phyloP scores from a whole-genome alignment of 495 filamentous ascomycete genomes.

The Annulohypoxylon nitens region DNA sequence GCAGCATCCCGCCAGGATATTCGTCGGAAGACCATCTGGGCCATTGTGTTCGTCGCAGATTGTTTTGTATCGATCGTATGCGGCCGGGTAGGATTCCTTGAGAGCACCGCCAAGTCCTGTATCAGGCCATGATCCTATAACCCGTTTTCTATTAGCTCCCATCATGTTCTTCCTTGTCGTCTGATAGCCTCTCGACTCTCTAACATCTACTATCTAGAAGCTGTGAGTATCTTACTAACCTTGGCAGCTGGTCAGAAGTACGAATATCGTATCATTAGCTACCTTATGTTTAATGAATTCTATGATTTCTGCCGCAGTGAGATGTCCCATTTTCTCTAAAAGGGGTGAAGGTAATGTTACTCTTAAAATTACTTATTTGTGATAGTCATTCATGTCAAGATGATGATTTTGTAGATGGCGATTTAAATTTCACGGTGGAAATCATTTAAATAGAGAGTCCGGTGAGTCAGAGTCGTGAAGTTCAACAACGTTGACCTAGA shows the following conservation, averaged over 20 bases:
- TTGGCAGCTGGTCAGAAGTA: conserved; percentile 16
- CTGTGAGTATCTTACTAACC: not conserved
- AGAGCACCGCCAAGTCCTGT: conserved; percentile 3
- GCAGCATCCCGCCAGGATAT: not conserved
- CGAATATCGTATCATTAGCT: not conserved
- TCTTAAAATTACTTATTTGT: too few species aligned
- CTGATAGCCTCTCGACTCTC: not conserved
- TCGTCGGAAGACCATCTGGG: not conserved
- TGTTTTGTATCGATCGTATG: not conserved
- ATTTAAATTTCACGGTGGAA: too few species aligned
- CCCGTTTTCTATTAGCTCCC: not conserved
- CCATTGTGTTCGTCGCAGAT: not conserved
- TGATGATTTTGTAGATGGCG: too few species aligned
- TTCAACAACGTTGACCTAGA: too few species aligned
- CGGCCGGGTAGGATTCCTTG: not conserved
- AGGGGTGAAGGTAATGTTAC: too few species aligned
- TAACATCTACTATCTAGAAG: not conserved
- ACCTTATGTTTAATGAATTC: not conserved
- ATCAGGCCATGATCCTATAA: conserved; percentile 7
- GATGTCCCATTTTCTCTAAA: too few species aligned
- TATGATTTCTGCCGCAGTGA: not conserved
- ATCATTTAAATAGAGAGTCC: too few species aligned
- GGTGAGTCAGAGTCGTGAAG: too few species aligned
- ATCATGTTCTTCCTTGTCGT: not conserved
- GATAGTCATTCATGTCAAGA: too few species aligned